Conservation (phyloP, 768 basidiomycete genomes). For the Hortiboletus campestris region DNA sequence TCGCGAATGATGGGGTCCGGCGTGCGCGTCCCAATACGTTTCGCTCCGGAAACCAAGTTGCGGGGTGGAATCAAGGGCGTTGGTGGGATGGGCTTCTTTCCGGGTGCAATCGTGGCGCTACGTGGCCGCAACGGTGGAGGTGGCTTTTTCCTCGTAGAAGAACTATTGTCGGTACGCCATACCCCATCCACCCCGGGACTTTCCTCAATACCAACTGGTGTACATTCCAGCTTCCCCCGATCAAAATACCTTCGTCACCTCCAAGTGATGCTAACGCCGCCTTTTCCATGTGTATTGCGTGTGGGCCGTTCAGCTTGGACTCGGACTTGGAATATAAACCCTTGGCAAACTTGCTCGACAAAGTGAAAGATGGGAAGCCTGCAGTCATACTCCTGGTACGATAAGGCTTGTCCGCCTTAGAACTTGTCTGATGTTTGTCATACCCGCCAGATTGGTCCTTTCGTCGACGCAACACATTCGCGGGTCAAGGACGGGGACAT, state of each 20-base stretch:
- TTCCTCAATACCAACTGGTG: neutral
- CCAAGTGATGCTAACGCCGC: slow-evolving; percentile 37
- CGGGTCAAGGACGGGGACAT: slow-evolving; percentile 73
- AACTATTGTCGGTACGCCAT: slow-evolving; percentile 70
- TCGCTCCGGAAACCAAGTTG: slow-evolving; percentile 64
- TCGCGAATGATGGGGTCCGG: slow-evolving; percentile 74
- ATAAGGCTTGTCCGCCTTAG: neutral
- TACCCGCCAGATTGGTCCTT: slow-evolving; percentile 77
- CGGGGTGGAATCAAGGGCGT: slow-evolving; percentile 61
- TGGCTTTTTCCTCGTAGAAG: slow-evolving; percentile 79
- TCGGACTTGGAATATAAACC: slow-evolving; percentile 73
- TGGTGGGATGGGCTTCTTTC: slow-evolving; percentile 74
- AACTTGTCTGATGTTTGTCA: neutral
- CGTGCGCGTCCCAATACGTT: slow-evolving; percentile 65
- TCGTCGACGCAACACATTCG: slow-evolving; percentile 77
- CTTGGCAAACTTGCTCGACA: slow-evolving; percentile 60
- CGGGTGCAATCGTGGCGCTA: slow-evolving; percentile 82
- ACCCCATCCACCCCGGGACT: neutral
- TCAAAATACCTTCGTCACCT: slow-evolving; percentile 45
- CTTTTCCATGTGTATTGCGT: slow-evolving; percentile 68
- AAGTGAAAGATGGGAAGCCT: slow-evolving; percentile 64
- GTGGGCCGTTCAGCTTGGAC: slow-evolving; percentile 86
- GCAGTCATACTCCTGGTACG: slow-evolving; percentile 75
- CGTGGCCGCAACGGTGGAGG: slow-evolving; percentile 92
- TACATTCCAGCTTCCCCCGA: slow-evolving; percentile 57